Evolutionary conservation across 805 yeast species (phyloP).

Genomic region (Ogataea paradorogensis): DNA sequence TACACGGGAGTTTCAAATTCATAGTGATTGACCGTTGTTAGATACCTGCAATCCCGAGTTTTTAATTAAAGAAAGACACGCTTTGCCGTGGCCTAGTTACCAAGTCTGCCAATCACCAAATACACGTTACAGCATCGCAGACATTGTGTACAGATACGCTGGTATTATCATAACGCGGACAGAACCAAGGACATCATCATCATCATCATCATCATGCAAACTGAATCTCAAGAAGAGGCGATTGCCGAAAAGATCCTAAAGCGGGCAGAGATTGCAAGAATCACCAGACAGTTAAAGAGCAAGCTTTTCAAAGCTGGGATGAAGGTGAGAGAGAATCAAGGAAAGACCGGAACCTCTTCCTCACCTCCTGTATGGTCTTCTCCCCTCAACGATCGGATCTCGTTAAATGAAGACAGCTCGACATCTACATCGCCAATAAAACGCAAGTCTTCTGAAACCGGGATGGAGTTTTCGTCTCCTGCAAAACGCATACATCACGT

Average conservation of each 20-base stretch:
- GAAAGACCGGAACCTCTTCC: conserved; percentile 15
- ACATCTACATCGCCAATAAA: conserved; percentile 28
- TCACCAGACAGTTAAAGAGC: conserved; percentile 42
- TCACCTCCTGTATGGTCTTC: conserved; percentile 19
- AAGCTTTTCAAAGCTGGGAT: conserved; percentile 41
- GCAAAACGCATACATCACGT: conserved; percentile 25
- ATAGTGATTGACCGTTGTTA: background rate
- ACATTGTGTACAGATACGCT: no score
- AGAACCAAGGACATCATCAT: background rate
- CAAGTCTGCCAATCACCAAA: background rate
- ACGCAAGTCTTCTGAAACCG: conserved; percentile 22
- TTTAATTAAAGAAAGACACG: background rate
- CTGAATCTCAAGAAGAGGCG: conserved; percentile 32
- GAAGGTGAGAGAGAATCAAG: conserved; percentile 33
- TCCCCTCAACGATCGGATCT: conserved; percentile 11
- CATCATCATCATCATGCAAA: conserved; percentile 16
- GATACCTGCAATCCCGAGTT: background rate
- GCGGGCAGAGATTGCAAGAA: conserved; percentile 44
- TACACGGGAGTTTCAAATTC: background rate
- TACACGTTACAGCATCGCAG: background rate
- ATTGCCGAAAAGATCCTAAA: conserved; percentile 44
- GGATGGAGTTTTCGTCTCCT: conserved; percentile 27
- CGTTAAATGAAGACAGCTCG: conserved; percentile 1
- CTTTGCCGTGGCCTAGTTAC: background rate
- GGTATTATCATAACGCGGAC: no score